Evolutionary conservation across 257 asterid genomes (phyloP), one percentile per base, ranked within the genome.

Genomic region (Lithospermum erythrorhizon): DNA sequence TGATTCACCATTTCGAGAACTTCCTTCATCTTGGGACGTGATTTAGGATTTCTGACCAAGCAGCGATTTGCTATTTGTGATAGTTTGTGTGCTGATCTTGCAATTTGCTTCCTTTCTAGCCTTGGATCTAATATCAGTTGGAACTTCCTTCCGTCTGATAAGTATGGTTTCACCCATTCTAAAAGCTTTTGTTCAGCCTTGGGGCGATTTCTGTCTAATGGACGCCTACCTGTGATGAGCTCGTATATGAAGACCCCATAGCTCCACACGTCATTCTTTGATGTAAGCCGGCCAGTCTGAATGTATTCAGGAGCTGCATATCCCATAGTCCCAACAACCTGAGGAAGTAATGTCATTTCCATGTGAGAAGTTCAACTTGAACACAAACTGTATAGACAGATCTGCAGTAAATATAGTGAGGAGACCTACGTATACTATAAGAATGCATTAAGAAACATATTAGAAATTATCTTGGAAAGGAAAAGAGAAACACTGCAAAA

Each of bases 261-360:
- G 61, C 95, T 85, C 98, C 96, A 90, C 5, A 90, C 89, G 4
- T 90, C 96, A 62, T 91, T 87, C 79, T 87, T 90, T 56, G 79
- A 73, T 37, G 96, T 87, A 1, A 90, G 91, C 20, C 89, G 89
- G n/a, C 98, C 98, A 0, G 98, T 87, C 48, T 85, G 95, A 32
- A 90, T 79, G 69, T 90, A 90, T 69, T 90, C 98, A 3, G 94
- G 95, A 21, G 96, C 95, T 0, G 98, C 98, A 65, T 90, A 90
- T 47, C 98, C 98, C 5, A 87, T 76, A 2, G 98, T 90, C 47
- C 97, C 96, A 13, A 90, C 97, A 55, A 90, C 86, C 97, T 89
- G 49, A 41, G 49, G 18, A 41, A 41, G 18, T 41, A 11, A 7
- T 41, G 49, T 14, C 49, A 2, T 41, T 13, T 41, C 49, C 2